Evolutionary conservation across 2,329 filamentous ascomycete species (phyloP), one percentile per base, ranked within the genome.

Genomic region (Blastomyces percursus): DNA sequence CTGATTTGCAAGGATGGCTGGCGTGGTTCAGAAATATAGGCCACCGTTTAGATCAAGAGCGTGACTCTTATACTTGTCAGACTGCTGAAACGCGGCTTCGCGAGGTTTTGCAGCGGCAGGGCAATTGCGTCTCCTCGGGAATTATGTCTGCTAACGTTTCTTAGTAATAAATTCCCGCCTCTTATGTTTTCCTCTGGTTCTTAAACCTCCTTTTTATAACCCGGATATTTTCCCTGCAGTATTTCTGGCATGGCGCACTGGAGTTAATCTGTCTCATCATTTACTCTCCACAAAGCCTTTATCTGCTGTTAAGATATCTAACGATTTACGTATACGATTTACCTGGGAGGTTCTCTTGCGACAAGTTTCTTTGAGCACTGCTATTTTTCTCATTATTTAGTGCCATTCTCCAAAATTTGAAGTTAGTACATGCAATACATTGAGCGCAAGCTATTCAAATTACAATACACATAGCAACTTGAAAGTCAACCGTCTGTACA

Each of bases 31-130:
- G 65, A 52, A 67, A 67, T 63, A 65, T 68, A 40, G 64, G 69
- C 1, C 67, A 68, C 50, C 64, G 66, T 38, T 61, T 59, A 32
- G 30, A 52, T 32, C 35, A 52, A 9, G 62, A 62, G 57, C 58
- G 58, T 16, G 58, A 65, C 63, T 27, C 61, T 64, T 12, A 65
- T 52, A 8, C 69, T 66, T 55, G 65, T 63, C 68, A 69, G 63
- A 72, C 76, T 4, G 76, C 76, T 1, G 74, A 76, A 62, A 69
- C 65, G 60, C 70, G 69, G 35, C 65, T 78, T 54, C 71, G 75
- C 35, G 72, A 73, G 7, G 71, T 75, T 67, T 68, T 77, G 30
- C 69, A 72, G 55, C 71, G 67, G 44, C 67, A 72, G 55, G 61
- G 65, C 24, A 38, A n/a, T 32, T 27, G 16, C 51, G 30, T 54